Conservation (phyloP, 1,139 yeast species). For the Sugiyamaella paludigena region DNA sequence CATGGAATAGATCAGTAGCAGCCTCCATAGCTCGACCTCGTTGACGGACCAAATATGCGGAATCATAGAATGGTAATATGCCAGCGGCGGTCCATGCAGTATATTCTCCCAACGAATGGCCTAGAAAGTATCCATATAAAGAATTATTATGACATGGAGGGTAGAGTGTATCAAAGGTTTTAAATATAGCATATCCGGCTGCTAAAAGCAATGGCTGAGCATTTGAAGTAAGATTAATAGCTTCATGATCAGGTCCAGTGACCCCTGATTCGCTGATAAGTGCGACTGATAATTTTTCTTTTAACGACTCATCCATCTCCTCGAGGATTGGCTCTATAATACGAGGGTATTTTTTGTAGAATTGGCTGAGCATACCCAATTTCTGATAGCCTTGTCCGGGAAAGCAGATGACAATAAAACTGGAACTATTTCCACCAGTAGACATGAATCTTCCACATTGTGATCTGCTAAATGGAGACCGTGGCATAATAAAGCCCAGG, state of each 20-base stretch:
- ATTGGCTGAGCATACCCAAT: conserved; percentile 37
- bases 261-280: conserved; percentile 24
- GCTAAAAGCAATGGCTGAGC: conserved; percentile 64
- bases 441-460: no score
- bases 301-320: conserved; percentile 35
- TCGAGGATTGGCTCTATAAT: conserved; percentile 33
- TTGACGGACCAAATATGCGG: conserved; percentile 48
- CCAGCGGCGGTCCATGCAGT: conserved; percentile 52
- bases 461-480: no score
- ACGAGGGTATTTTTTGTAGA: conserved; percentile 25
- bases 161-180: conserved; percentile 35
- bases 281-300: conserved; percentile 30
- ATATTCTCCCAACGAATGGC: conserved; percentile 66
- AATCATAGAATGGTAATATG: conserved; percentile 42
- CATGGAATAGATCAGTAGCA: conserved; percentile 20
- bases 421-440: not conserved
- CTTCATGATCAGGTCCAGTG: conserved; percentile 20
- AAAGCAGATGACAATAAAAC: conserved; percentile 17
- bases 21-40: conserved; percentile 55
- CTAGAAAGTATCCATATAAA: conserved; percentile 34
- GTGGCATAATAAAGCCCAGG: no score
- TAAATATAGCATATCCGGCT: conserved; percentile 44
- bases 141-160: not conserved
- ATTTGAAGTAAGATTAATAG: conserved; percentile 44
- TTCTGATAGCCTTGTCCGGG: conserved; percentile 45